Evolutionary conservation across 441 rosid genomes (phyloP), one percentile per base, ranked within the genome.

Genomic region (Capsella rubella): DNA sequence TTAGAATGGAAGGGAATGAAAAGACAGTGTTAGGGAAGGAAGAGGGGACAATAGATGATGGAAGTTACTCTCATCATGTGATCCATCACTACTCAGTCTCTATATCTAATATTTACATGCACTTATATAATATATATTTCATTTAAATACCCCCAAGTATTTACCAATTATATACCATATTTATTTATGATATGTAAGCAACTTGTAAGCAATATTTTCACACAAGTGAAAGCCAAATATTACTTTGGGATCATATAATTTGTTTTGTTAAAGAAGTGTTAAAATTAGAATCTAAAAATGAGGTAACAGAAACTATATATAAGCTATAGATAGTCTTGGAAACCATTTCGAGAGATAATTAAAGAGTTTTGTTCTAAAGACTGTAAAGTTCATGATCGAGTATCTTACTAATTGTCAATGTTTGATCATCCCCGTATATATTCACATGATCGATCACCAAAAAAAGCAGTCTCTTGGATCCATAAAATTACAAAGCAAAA

Each of bases 1-100:
- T 76, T 64, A 70, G 80, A 76, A 76, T 72, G 78, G 74, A 78
- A 78, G 77, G 66, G 69, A 77, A 73, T 78, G 81, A 71, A 71
- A 71, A 78, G 81, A 73, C 73, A 58, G 73, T 78, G 73, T 72
- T 77, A 72, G 12, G 70, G 69, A 64, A 64, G 57, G 64, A 60
- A 64, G 62, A 72, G 80, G 77, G 15, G 81, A 77, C 81, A 78
- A 72, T 67, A 31, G 69, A 78, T 72, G 77, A 78, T 78, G 81
- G 78, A 73, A 52, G 56, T 72, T 71, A 34, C 72, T 64, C 72
- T 77, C 75, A 76, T 76, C 79, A 69, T 76, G 79, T 76, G 79
- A 75, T 75, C 64, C 64, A 61, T 68, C 74, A 54, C 74, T 62
- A 52, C 43, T 50, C 25, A 21, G 25, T 21, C 25, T 21, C 53